A percentile compares a stretch with the other conserved stretches of the same genome.
Evolutionary conservation across 805 yeast species (phyloP).

Genomic region (Gaillardinia entomophila): DNA sequence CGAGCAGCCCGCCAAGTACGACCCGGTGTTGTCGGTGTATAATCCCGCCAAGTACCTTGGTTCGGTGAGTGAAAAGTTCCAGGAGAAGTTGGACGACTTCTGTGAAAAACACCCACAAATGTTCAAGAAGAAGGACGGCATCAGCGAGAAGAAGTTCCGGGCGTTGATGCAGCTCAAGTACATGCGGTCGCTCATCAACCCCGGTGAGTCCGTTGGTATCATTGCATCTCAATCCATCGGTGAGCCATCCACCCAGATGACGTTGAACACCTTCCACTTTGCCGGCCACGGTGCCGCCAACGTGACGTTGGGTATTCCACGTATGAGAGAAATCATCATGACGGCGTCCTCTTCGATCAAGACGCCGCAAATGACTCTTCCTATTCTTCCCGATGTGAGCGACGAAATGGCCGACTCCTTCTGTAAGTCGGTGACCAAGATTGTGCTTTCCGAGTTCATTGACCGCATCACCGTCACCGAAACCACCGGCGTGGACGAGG

Average conservation of each 20-base stretch:
- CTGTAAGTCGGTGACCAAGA: slow-evolving; percentile 84
- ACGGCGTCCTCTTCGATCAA: slow-evolving; percentile 93
- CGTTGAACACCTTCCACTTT: slow-evolving; percentile 92
- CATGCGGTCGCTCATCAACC: slow-evolving; percentile 90
- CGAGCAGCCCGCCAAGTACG: slow-evolving; percentile 60
- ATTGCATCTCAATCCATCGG: slow-evolving; percentile 98
- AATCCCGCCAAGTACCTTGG: slow-evolving; percentile 91
- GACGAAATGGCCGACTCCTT: slow-evolving; percentile 89
- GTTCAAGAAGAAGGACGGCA: slow-evolving; percentile 45
- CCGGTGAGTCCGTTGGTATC: slow-evolving; percentile 98
- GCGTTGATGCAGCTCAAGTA: slow-evolving; percentile 97
- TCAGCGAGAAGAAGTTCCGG: slow-evolving; percentile 78
- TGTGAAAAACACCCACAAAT: slow-evolving; percentile 49
- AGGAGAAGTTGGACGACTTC: slow-evolving; percentile 68
- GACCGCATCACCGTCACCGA: slow-evolving; percentile 83
- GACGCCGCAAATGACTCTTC: slow-evolving; percentile 98
- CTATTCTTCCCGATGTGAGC: slow-evolving; percentile 69
- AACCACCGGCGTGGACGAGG: slow-evolving; percentile 62
- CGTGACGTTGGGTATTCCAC: slow-evolving; percentile 98
- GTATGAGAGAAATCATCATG: slow-evolving; percentile 99
- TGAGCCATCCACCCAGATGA: slow-evolving; percentile 99
- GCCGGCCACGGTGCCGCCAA: slow-evolving; percentile 99
- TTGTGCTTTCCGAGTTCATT: slow-evolving; percentile 81
- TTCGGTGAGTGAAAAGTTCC: slow-evolving; percentile 86
- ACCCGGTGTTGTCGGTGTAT: slow-evolving; percentile 80